These are phyloP conservation scores for Malus hybrid DNA, from an alignment of 331 rosid genomes.

Conservation along the genomic window DNA sequence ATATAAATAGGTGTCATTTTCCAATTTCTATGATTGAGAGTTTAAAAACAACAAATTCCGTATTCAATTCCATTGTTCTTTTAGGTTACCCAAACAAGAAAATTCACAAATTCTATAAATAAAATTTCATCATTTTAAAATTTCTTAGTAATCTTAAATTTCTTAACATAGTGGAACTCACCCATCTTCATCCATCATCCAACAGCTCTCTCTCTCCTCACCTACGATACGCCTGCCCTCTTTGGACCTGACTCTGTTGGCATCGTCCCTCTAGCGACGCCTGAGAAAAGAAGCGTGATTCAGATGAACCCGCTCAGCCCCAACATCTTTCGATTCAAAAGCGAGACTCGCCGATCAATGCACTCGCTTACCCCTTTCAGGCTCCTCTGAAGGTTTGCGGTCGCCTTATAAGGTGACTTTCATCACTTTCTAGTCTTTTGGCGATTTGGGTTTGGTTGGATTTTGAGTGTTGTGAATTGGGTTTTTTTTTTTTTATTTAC, in stretches of 20 bases:
- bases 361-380: slow-evolving; percentile 77
- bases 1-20: too few relatives aligned
- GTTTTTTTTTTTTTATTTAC: not conserved
- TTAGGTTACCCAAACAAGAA: too few relatives aligned
- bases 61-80: too few relatives aligned
- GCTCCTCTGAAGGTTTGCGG: slow-evolving; percentile 76
- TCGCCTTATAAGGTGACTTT: slow-evolving; percentile 82
- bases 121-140: too few relatives aligned
- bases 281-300: slow-evolving; percentile 38
- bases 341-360: slow-evolving; percentile 78
- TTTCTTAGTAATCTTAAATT: too few relatives aligned
- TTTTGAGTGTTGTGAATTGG: not conserved
- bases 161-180: too few relatives aligned
- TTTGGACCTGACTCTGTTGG: slow-evolving; percentile 60
- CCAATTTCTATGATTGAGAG: too few relatives aligned
- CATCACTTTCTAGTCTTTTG: not conserved
- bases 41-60: too few relatives aligned
- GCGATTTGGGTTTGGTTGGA: not conserved
- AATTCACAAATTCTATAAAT: too few relatives aligned
- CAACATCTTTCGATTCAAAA: slow-evolving; percentile 82
- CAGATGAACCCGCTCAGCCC: slow-evolving; percentile 47
- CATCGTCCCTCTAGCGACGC: slow-evolving; percentile 48
- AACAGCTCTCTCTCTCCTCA: too few relatives aligned
- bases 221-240: slow-evolving; percentile 61
- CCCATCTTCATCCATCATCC: too few relatives aligned